Evolutionary conservation across 352 stramenopile genomes (phyloP).

Genomic region (Albugo candida): DNA sequence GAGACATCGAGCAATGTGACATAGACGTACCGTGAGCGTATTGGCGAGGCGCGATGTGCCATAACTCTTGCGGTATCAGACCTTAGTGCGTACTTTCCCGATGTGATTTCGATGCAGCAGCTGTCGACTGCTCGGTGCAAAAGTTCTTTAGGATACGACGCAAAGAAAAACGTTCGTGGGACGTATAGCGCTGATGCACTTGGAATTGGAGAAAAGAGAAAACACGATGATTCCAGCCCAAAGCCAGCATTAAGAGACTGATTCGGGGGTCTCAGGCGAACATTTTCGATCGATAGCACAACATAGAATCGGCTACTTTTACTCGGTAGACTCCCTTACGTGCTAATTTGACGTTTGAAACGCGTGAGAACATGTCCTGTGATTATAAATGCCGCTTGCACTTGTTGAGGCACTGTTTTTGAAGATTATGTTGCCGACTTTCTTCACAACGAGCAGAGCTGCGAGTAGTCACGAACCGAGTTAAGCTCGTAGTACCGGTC

Average conservation of each 20-base stretch:
- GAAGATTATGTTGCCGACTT: no score
- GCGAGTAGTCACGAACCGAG: no score
- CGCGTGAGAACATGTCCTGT: no score
- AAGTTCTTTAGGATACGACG: slow-evolving; percentile 58
- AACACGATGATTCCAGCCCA: slow-evolving; percentile 51
- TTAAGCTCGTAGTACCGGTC: no score
- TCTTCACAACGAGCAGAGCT: no score
- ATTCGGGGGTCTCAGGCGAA: no score
- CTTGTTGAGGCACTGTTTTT: no score
- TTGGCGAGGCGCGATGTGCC: slow-evolving; percentile 49
- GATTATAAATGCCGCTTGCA: no score
- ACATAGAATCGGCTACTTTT: no score
- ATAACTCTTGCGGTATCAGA: slow-evolving; percentile 40
- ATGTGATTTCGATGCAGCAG: slow-evolving; percentile 55
- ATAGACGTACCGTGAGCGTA: slow-evolving; percentile 21
- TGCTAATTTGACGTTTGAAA: no score
- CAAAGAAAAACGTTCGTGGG: slow-evolving; percentile 65
- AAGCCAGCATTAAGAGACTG: slow-evolving; percentile 22
- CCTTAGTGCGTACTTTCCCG: slow-evolving; percentile 32
- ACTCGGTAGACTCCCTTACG: no score
- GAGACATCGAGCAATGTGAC: background rate
- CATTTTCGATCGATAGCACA: no score
- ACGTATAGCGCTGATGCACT: slow-evolving; percentile 41
- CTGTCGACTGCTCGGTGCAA: slow-evolving; percentile 67
- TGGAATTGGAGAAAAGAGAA: slow-evolving; percentile 47